Conservation (phyloP, 1,284 basidiomycete species). For the Abortiporus biennis region DNA sequence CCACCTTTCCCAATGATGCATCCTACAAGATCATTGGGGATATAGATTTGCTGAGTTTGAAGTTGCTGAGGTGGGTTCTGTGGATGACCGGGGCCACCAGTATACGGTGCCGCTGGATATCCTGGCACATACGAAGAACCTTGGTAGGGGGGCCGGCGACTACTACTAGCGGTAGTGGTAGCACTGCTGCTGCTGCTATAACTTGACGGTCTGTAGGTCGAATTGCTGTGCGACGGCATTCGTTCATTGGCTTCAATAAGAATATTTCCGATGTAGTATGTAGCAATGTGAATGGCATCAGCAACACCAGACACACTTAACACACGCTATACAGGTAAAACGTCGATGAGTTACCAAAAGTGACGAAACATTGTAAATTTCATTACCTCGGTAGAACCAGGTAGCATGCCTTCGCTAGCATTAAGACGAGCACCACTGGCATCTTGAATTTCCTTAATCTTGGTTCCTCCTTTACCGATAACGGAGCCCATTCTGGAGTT, state of each 20-base stretch:
- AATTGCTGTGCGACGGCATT: conserved; percentile 54
- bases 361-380: conserved; percentile 5
- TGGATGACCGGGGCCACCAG: conserved; percentile 12
- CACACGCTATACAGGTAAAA: conserved; percentile 59
- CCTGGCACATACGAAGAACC: conserved; percentile 72
- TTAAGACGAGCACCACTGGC: conserved; percentile 95
- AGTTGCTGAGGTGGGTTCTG: conserved; percentile 48
- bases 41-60: conserved; percentile 98
- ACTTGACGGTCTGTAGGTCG: conserved; percentile 31
- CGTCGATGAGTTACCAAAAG: conserved; percentile 10
- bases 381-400: conserved; percentile 93
- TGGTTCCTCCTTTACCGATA: conserved; percentile 95
- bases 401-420: conserved; percentile 97
- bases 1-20: conserved; percentile 99
- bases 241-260: conserved; percentile 93
- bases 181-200: conserved; percentile 18
- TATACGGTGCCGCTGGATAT: conserved; percentile 30
- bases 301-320: conserved; percentile 97
- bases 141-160: conserved; percentile 41
- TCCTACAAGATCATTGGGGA: conserved; percentile 96
- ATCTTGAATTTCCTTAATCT: conserved; percentile 99
- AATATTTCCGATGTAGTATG: conserved; percentile 97
- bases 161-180: conserved; percentile 8
- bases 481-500: conserved; percentile 99
- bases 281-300: conserved; percentile 99